These are phyloP conservation scores for Pinus tabuliformis DNA, from an alignment of 75 land plant species.

Conservation along the genomic window DNA sequence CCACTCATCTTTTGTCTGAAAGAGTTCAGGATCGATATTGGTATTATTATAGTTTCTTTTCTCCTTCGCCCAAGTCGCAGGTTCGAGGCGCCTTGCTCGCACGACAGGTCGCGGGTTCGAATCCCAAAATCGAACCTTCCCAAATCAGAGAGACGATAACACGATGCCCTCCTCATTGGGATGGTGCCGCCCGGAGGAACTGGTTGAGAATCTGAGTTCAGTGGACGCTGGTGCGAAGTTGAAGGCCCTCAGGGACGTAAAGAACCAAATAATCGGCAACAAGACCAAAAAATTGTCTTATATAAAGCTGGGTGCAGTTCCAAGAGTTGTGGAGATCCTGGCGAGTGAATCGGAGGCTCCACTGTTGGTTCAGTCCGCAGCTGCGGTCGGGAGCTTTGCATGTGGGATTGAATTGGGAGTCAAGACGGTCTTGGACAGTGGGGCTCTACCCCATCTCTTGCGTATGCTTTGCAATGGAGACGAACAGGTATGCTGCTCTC, in stretches of 20 bases:
- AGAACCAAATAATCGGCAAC: conserved; percentile 97
- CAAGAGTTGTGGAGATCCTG: conserved; percentile 67
- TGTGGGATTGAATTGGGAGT: conserved; percentile 86
- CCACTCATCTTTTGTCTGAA: no score
- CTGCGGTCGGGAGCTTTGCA: conserved; percentile 89
- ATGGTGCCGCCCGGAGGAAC: conserved; percentile 40
- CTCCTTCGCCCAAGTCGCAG: no score
- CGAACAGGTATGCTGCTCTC: conserved; percentile 45
- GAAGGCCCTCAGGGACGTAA: conserved; percentile 74
- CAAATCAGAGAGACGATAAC: background rate
- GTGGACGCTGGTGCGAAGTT: conserved; percentile 42
- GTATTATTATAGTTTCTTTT: no score
- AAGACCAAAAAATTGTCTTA: conserved; percentile 84
- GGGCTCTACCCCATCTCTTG: conserved; percentile 66
- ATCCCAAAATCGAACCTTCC: no score
- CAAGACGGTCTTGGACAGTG: conserved; percentile 72
- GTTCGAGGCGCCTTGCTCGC: no score
- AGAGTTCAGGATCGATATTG: no score
- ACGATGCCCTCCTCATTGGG: conserved; percentile 42
- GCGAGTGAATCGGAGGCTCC: conserved; percentile 43
- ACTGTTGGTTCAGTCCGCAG: conserved; percentile 77
- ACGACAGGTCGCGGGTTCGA: no score
- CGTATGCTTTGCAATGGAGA: conserved; percentile 52
- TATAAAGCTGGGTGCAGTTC: conserved; percentile 83
- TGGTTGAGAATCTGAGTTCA: conserved; percentile 56